Conservation (phyloP, 192 early-diverging fungal species). For the Podochytrium sp. region DNA sequence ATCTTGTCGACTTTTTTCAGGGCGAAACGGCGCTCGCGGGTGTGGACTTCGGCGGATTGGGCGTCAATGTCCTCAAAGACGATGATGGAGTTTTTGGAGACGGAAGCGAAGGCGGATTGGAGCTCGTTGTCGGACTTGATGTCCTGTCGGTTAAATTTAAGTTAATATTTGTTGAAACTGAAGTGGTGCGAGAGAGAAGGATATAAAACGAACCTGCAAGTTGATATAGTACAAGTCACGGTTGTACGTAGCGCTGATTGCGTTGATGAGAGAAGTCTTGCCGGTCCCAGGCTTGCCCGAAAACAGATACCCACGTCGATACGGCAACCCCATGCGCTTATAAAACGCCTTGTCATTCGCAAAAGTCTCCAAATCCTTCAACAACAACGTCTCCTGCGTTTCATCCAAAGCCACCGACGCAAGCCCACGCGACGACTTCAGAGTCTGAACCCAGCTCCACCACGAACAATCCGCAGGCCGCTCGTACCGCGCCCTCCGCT, state of each 20-base stretch:
- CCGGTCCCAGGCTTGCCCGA: constrained; percentile 47
- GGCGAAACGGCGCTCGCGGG: constrained; percentile 35
- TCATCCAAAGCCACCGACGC: constrained; percentile 56
- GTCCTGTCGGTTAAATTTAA: constrained; percentile 43
- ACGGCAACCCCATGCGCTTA: constrained; percentile 61
- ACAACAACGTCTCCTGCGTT: constrained; percentile 49
- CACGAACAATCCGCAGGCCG: constrained; percentile 21
- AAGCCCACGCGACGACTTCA: constrained; percentile 46
- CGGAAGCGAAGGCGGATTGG: constrained; percentile 41
- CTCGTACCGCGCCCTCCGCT: constrained; percentile 40
- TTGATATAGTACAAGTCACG: constrained; percentile 50
- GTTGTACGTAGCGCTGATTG: constrained; percentile 42
- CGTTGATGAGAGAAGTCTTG: constrained; percentile 49
- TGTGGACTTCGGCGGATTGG: constrained; percentile 47
- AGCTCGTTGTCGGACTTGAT: constrained; percentile 41
- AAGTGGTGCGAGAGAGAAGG: constrained; percentile 35
- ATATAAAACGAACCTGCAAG: no score
- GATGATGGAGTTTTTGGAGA: constrained; percentile 43
- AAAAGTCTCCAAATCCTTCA: constrained; percentile 54
- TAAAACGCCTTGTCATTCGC: constrained; percentile 56
- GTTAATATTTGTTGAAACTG: constrained; percentile 41
- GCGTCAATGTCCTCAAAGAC: constrained; percentile 65
- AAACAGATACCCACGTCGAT: constrained; percentile 56
- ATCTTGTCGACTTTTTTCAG: constrained; percentile 19
- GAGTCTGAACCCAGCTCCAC: constrained; percentile 32